phyloP scores from a whole-genome alignment of 331 rosid genomes.

The Malus hybrid region DNA sequence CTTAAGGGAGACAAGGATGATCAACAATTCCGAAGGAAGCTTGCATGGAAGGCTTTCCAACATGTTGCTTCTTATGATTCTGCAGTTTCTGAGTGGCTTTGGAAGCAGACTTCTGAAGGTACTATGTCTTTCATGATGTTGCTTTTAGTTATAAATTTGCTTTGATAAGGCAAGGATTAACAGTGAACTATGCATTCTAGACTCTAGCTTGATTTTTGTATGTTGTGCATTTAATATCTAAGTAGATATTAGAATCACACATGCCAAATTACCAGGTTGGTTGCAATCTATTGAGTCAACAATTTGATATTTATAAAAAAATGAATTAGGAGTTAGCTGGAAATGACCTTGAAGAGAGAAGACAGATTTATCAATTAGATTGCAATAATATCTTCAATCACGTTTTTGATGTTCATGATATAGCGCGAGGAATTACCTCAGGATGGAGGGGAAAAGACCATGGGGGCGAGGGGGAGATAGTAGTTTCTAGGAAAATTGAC shows the following conservation, averaged over 20 bases:
- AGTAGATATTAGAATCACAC: background rate
- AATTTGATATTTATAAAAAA: background rate
- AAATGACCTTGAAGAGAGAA: background rate
- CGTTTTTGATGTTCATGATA: too few species aligned
- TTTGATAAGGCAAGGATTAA: background rate
- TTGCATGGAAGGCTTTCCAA: constrained; percentile 95
- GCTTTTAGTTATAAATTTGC: background rate
- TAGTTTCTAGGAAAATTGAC: background rate
- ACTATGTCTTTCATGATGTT: constrained; percentile 3
- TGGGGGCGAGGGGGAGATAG: background rate
- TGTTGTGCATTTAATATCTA: background rate
- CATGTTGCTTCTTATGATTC: constrained; percentile 89
- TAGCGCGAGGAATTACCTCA: background rate
- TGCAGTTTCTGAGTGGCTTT: constrained; percentile 91
- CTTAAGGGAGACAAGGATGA: constrained; percentile 56
- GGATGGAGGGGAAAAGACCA: background rate
- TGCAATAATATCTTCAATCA: background rate
- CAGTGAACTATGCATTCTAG: background rate
- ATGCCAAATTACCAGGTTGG: background rate
- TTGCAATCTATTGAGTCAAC: background rate
- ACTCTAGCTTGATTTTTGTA: background rate
- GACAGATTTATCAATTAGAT: background rate
- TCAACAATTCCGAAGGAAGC: constrained; percentile 62
- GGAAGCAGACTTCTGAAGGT: constrained; percentile 86
- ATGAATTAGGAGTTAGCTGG: background rate